These are phyloP conservation scores for Colletotrichum camelliae DNA, from an alignment of 2,329 filamentous ascomycete species.

Conservation along the genomic window DNA sequence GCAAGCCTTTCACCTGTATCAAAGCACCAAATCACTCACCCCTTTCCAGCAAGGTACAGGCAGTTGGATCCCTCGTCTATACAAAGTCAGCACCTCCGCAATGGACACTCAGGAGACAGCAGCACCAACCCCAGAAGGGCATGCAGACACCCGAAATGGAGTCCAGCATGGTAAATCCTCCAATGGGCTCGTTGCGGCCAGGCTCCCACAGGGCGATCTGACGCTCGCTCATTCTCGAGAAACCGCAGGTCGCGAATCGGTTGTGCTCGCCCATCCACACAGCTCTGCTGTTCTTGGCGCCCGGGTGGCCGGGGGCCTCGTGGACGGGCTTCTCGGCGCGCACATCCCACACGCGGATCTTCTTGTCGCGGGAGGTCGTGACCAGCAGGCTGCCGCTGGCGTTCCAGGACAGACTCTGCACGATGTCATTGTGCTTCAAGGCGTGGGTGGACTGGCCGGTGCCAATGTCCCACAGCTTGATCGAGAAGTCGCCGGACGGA, in stretches of 20 bases:
- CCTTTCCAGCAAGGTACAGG: conserved; percentile 95
- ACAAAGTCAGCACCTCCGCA: conserved; percentile 25
- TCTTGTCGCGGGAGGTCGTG: conserved; percentile 97
- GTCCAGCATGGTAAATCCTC: conserved; percentile 88
- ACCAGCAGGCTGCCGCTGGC: conserved; percentile 85
- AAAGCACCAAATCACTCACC: conserved; percentile 60
- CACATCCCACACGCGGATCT: conserved; percentile 96
- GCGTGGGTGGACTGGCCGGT: conserved; percentile 76
- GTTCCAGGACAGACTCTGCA: conserved; percentile 96
- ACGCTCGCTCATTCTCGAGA: conserved; percentile 97
- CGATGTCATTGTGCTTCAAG: conserved; percentile 87
- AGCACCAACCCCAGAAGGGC: conserved; percentile 86
- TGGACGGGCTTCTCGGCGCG: conserved; percentile 88
- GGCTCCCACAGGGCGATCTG: conserved; percentile 97
- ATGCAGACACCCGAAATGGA: conserved; percentile 98
- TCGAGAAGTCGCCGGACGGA: conserved; percentile 91
- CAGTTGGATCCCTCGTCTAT: conserved; percentile 89
- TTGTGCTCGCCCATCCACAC: conserved; percentile 99
- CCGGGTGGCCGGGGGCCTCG: conserved; percentile 83
- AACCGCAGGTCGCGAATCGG: conserved; percentile 93
- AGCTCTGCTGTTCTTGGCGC: conserved; percentile 95
- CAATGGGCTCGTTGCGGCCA: conserved; percentile 83
- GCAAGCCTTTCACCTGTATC: neutral
- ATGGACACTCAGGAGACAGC: neutral
- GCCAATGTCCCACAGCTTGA: conserved; percentile 95